Evolutionary conservation across 768 basidiomycete species (phyloP), one percentile per base, ranked within the genome.

Genomic region (Hericium erinaceus): DNA sequence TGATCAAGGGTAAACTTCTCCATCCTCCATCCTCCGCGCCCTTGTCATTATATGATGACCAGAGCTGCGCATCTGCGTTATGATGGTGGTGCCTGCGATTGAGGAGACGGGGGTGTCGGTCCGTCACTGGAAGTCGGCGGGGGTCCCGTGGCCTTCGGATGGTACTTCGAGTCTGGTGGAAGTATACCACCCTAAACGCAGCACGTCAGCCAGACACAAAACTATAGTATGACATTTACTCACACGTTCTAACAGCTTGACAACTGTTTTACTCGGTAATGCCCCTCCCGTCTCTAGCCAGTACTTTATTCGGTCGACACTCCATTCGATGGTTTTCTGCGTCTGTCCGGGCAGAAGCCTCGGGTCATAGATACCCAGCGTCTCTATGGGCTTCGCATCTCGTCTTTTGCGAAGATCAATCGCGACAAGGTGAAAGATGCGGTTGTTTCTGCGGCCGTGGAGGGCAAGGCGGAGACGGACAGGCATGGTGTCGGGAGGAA

Each of bases 251-350:
- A 98, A 71, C 62, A 98, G 66, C 64, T 78, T 84, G 41, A 86
- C 81, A 4, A 89, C 91, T 6, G 86, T 77, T 66, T 85, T 84
- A 48, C 83, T 87, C 1, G 95, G 95, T 59, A 80, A 70, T 38
- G 95, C 95, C 0, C 94, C 95, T 39, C 60, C 62, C 16, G 87
- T 82, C 38, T 78, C 78, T 40, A 98, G 70, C 95, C 95, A 98
- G 66, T 90, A 92, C 58, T 79, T 78, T 69, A 98, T 91, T 68
- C 95, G 82, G 64, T 90, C 85, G 24, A 87, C 85, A 70, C 92
- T 93, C 94, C 95, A 98, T 64, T 86, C 80, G 57, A 98, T 76
- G 38, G 80, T 83, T 72, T 94, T 95, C 63, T 81, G 77, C 22
- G 74, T 70, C 58, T 76, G 69, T 39, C 76, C 79, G 16, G 68